phyloP scores from a whole-genome alignment of 83 land plant species.

The Isoetes engelmannii region DNA sequence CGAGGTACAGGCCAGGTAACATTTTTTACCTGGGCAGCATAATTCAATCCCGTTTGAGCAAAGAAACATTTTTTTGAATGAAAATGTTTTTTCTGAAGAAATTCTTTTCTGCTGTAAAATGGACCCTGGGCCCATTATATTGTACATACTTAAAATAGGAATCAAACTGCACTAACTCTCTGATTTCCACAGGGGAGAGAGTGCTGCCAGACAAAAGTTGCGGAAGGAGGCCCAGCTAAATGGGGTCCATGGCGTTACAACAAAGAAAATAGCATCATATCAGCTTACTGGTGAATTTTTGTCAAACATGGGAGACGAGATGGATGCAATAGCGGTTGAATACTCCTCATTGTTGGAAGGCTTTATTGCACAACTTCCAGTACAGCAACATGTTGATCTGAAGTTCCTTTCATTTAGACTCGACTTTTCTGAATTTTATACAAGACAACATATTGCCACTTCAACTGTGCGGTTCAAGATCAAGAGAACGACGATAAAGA shows the following conservation, averaged over 20 bases:
- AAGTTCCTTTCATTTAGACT: constrained; percentile 91
- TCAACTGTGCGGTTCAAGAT: constrained; percentile 20
- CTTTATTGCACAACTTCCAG: constrained; percentile 81
- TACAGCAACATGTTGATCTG: constrained; percentile 92
- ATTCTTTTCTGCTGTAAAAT: constrained; percentile 2
- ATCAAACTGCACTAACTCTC: neutral
- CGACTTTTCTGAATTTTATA: constrained; percentile 96
- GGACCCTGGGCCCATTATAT: no score
- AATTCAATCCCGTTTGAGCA: constrained; percentile 1
- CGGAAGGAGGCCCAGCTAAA: constrained; percentile 14
- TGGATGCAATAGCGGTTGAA: constrained; percentile 70
- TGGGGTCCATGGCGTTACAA: constrained; percentile 15
- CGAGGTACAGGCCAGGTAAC: constrained; percentile 82
- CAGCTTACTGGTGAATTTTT: constrained; percentile 69
- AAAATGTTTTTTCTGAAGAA: neutral
- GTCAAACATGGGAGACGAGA: constrained; percentile 63
- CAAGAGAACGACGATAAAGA: constrained; percentile 23
- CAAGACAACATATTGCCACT: constrained; percentile 37
- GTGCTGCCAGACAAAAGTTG: constrained; percentile 27
- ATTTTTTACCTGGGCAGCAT: neutral
- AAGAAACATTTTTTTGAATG: no score
- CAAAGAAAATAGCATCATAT: constrained; percentile 49
- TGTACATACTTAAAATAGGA: no score
- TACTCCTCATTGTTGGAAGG: constrained; percentile 73
- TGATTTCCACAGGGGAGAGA: constrained; percentile 32